phyloP scores from a whole-genome alignment of 129 eudicot genomes.

The Pittosporum tobira region DNA sequence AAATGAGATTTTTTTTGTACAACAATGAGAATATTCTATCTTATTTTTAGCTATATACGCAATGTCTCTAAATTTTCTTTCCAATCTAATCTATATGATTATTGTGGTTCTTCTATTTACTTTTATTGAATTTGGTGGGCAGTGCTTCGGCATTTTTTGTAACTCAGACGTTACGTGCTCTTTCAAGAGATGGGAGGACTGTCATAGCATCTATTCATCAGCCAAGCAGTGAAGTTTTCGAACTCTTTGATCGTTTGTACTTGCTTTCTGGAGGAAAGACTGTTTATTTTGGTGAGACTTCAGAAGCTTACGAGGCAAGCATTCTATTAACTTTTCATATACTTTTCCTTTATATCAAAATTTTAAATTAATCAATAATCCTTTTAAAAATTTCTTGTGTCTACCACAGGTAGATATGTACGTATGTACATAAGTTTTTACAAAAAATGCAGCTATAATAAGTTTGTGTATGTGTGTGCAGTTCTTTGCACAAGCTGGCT shows the following conservation, averaged over 20 bases:
- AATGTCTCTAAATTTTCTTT: not conserved
- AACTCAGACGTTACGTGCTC: conserved; percentile 77
- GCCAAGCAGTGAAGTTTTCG: conserved; percentile 98
- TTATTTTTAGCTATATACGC: no score
- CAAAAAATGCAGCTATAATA: no score
- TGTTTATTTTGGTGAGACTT: conserved; percentile 86
- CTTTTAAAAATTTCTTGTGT: no score
- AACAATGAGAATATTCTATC: no score
- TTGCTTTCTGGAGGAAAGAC: conserved; percentile 94
- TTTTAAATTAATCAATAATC: no score
- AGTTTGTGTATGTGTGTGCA: conserved; percentile 22
- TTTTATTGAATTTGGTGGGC: conserved; percentile 7
- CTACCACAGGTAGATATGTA: not conserved
- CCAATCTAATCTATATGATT: not conserved
- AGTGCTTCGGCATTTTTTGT: conserved; percentile 97
- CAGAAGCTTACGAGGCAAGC: conserved; percentile 86
- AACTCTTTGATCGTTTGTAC: conserved; percentile 81
- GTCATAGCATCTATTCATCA: conserved; percentile 98
- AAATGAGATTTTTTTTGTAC: no score
- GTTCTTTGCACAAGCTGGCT: conserved; percentile 96
- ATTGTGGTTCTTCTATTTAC: not conserved
- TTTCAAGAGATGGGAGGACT: conserved; percentile 89
- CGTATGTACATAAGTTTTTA: not conserved
- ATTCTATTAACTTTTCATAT: no score
- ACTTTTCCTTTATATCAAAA: no score